phyloP scores from a whole-genome alignment of 2,329 filamentous ascomycete genomes.

The Cladophialophora carrionii region DNA sequence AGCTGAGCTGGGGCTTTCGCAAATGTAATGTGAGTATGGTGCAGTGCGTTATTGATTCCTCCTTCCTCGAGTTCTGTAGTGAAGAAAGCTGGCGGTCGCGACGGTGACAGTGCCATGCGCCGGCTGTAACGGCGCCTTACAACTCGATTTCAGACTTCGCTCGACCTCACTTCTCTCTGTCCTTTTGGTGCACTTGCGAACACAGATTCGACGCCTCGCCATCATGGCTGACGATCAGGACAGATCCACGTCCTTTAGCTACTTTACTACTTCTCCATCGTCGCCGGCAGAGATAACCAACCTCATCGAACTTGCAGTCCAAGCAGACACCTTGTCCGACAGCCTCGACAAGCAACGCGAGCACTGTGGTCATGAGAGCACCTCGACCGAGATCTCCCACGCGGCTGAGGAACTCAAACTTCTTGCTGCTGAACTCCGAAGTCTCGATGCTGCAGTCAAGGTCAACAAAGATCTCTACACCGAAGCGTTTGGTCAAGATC shows the following conservation, averaged over 20 bases:
- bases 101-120: too few species aligned
- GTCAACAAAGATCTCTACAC: slow-evolving; percentile 34
- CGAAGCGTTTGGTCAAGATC: slow-evolving; percentile 36
- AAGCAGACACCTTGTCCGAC: slow-evolving; percentile 29
- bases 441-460: slow-evolving; percentile 33
- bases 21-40: background rate
- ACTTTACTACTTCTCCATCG: background rate
- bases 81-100: background rate
- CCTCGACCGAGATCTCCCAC: slow-evolving; percentile 31
- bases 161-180: background rate
- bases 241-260: background rate
- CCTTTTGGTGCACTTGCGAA: background rate
- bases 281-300: background rate
- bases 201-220: background rate
- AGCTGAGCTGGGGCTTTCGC: background rate
- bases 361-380: slow-evolving; percentile 34
- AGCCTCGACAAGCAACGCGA: slow-evolving; percentile 28
- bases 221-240: background rate
- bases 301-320: slow-evolving; percentile 23
- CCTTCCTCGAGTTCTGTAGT: background rate
- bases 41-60: background rate
- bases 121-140: too few species aligned
- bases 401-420: slow-evolving; percentile 32
- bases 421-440: slow-evolving; percentile 31
- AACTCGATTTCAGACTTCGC: background rate